Evolutionary conservation across 164 flowering plant species (phyloP).

Genomic region (Stephania japonica): DNA sequence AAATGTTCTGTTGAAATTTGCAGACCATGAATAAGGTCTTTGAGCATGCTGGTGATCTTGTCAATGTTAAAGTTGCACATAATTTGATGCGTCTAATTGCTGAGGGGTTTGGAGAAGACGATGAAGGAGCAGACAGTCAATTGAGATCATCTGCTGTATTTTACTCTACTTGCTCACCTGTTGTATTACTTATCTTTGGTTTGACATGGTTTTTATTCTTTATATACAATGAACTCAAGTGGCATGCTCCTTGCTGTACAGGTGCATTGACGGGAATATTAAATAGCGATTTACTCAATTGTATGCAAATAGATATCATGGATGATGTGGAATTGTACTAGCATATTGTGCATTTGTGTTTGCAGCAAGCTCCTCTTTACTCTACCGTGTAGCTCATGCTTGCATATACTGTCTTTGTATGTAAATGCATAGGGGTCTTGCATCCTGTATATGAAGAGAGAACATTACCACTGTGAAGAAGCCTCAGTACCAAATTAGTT

Average conservation of each 20-base stretch:
- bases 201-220: background rate
- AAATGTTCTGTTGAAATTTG: conserved; percentile 11
- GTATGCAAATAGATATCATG: background rate
- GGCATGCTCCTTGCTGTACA: background rate
- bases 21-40: conserved; percentile 99
- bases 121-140: conserved; percentile 79
- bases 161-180: conserved; percentile 7
- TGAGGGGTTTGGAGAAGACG: conserved; percentile 97
- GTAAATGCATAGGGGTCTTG: too few species aligned
- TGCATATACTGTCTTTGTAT: too few species aligned
- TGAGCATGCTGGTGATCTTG: conserved; percentile 99
- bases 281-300: background rate
- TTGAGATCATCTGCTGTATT: conserved; percentile 97
- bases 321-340: background rate
- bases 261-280: background rate
- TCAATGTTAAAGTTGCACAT: conserved; percentile 82
- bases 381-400: background rate
- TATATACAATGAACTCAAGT: background rate
- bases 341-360: background rate
- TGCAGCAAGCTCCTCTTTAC: background rate
- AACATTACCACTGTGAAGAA: too few species aligned
- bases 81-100: conserved; percentile 96
- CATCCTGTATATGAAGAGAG: too few species aligned
- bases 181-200: background rate
- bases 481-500: too few species aligned